Conservation (phyloP, 78 protist genomes). For the Andalucia godoyi region DNA sequence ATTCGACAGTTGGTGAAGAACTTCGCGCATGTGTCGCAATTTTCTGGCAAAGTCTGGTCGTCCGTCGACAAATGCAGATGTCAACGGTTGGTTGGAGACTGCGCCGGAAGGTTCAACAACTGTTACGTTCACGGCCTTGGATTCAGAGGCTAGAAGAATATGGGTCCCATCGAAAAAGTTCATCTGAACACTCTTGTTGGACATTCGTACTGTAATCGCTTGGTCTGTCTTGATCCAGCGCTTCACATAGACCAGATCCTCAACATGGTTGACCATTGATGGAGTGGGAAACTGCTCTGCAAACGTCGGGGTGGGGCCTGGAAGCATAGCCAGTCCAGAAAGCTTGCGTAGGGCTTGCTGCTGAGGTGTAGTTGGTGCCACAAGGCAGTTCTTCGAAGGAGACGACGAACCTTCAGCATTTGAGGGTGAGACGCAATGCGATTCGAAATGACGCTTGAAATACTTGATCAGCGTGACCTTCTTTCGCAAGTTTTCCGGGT, state of each 20-base stretch:
- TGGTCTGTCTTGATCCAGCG: conserved; percentile 61
- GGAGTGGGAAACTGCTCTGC: neutral
- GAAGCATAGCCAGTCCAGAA: neutral
- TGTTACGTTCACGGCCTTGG: conserved; percentile 17
- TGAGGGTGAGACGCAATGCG: no score
- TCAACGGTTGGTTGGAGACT: no score
- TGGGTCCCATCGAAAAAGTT: conserved; percentile 50
- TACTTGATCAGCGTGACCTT: conserved; percentile 66
- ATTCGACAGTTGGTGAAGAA: no score
- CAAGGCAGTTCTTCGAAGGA: neutral
- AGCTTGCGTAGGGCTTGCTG: neutral
- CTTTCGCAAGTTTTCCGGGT: conserved; percentile 36
- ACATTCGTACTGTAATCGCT: conserved; percentile 68
- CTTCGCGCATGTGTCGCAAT: no score
- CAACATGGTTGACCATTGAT: neutral
- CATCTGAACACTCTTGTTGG: conserved; percentile 52
- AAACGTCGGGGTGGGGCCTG: neutral
- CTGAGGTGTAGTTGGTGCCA: neutral
- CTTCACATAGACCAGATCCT: conserved; percentile 52
- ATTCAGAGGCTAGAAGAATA: conserved; percentile 17
- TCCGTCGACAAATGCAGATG: no score
- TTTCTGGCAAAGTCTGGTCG: no score
- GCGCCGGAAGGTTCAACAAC: no score
- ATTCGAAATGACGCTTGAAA: conserved; percentile 46
- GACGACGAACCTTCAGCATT: neutral